Conservation (phyloP, 2,329 filamentous ascomycete genomes). For the Immersiporthe knoxdaviesiana region DNA sequence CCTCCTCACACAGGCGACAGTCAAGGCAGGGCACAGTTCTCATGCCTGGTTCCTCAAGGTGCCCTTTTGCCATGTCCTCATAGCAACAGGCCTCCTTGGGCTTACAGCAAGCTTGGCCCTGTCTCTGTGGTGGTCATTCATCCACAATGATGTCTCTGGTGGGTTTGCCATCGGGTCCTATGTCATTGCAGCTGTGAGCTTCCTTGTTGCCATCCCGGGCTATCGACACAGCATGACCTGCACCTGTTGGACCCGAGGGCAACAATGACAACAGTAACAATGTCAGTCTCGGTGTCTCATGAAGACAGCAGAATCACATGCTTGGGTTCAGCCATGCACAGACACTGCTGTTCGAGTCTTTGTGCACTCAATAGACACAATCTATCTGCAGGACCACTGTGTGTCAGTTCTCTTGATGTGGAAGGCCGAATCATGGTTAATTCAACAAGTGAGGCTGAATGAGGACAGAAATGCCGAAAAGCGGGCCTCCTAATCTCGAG, state of each 20-base stretch:
- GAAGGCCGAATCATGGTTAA: background rate
- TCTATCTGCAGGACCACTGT: too few relatives aligned
- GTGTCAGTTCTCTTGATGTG: background rate
- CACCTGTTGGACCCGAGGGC: slow-evolving; percentile 1
- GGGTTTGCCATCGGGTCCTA: background rate
- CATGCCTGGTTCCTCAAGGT: background rate
- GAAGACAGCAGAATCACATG: too few relatives aligned
- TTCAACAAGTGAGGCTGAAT: background rate
- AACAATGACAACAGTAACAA: too few relatives aligned
- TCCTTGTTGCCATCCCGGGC: background rate
- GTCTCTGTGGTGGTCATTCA: slow-evolving; percentile 8
- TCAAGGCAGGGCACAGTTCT: background rate
- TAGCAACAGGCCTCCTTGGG: slow-evolving; percentile 1
- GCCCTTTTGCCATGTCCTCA: slow-evolving; percentile 7
- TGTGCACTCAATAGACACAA: too few relatives aligned
- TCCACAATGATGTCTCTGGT: slow-evolving; percentile 13
- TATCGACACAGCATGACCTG: slow-evolving; percentile 12
- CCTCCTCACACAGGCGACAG: too few relatives aligned
- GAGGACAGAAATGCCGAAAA: background rate
- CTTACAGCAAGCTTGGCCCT: background rate
- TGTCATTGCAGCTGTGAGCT: slow-evolving; percentile 4
- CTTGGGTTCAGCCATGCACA: too few relatives aligned
- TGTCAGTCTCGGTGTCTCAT: background rate
- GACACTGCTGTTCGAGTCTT: too few relatives aligned
- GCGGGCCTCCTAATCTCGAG: background rate